Base-by-base conservation (phyloP, 257 asterid genomes). In the Coffea eugenioides region DNA sequence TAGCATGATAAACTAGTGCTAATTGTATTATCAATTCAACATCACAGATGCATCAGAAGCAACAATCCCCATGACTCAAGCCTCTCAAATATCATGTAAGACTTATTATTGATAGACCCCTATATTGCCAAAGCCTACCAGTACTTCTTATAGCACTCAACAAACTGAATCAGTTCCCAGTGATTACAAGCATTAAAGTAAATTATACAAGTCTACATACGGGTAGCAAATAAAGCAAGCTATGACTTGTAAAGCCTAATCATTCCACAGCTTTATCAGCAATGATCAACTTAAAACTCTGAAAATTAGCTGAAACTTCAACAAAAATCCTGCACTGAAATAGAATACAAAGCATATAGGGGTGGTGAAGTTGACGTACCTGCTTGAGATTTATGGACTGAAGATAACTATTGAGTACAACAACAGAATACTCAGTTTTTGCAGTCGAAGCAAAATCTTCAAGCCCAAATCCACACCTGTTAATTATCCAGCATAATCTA, bases 401-500 rank as follows among this genome's bases (percentile, higher is more conserved):
- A 83, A 93, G 97, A 85, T 93, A 95, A 62, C 98, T 97, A 84
- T 95, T 93, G 87, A 92, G 83, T 49, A 93, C 97, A 64, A 92
- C 71, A 66, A 95, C 99, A 67, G 97, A 87, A 85, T 89, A 87
- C 75, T 93, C 97, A 23, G 91, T 87, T 85, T 93, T 87, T 8
- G 97, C 87, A 6, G 87, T 79, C 15, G 97, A 87, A 73, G 98
- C 97, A 80, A 95, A 93, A 84, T 92, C 98, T 86, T 95, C 98
- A 43, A 93, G 91, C 80, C 94, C 97, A 82, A 92, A 93, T 14
- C 98, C 97, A 72, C 93, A 88, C 91, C 97, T 59, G 31, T 27
- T 27, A 27, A 27, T 27, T 27, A 27, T 27, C 31, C 31, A 27
- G 31, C 31, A 27, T 27, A 27, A 27, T 27, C 31, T 27, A 27